Conservation (phyloP, 306 rosid genomes). For the Erythrophleum fordii region DNA sequence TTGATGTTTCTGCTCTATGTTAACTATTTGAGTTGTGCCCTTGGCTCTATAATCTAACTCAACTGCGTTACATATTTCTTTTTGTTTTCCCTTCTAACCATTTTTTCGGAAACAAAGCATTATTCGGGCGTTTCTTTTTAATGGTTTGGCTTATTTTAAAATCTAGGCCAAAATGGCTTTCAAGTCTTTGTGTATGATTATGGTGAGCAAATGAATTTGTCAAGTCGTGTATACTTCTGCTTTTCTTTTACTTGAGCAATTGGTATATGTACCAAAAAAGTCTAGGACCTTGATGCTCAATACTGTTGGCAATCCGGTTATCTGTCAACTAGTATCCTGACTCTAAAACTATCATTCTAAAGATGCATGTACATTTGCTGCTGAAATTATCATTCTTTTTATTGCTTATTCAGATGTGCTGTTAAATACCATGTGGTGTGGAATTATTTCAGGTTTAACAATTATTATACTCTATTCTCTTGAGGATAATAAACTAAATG, state of each 20-base stretch:
- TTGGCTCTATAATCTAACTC: neutral
- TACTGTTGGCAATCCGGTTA: neutral
- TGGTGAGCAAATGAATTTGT: slow-evolving; percentile 11
- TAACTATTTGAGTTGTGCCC: too few relatives aligned
- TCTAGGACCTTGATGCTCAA: neutral
- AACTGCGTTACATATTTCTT: neutral
- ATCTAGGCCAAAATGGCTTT: neutral
- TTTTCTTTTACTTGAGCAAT: neutral
- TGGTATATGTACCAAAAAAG: neutral
- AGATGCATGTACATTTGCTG: neutral
- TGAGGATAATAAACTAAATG: neutral
- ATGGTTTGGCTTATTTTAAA: neutral
- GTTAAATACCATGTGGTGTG: neutral
- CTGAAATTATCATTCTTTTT: neutral
- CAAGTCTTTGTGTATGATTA: slow-evolving; percentile 5
- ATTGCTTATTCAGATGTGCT: neutral
- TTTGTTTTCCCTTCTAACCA: neutral
- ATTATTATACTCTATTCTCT: neutral
- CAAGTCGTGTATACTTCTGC: neutral
- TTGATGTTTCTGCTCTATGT: neutral
- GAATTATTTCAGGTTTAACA: neutral
- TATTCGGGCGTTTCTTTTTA: neutral
- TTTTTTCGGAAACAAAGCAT: neutral
- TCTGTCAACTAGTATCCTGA: neutral
- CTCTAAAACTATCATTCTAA: neutral